Conservation (phyloP, 2,329 filamentous ascomycete genomes). For the Paramyrothecium roridum region DNA sequence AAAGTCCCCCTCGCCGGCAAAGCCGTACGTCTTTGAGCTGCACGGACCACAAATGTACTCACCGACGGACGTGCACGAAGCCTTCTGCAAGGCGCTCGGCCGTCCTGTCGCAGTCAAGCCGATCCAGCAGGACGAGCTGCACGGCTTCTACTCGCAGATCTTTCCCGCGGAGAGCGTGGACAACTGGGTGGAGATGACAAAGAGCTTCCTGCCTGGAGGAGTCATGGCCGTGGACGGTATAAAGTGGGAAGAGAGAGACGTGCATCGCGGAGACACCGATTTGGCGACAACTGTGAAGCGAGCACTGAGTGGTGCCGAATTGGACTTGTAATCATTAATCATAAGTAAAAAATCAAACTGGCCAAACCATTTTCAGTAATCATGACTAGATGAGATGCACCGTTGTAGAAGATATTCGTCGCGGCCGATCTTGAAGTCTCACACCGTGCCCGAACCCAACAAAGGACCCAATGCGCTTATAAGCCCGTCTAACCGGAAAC, state of each 20-base stretch:
- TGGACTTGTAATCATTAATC: background rate
- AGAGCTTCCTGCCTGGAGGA: slow-evolving; percentile 22
- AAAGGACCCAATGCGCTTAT: background rate
- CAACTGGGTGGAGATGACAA: slow-evolving; percentile 26
- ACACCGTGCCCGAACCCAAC: background rate
- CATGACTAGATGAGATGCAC: slow-evolving; percentile 3
- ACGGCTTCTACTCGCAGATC: slow-evolving; percentile 12
- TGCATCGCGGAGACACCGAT: slow-evolving; percentile 16
- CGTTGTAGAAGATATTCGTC: background rate
- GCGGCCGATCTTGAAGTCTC: background rate
- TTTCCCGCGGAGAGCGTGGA: slow-evolving; percentile 18
- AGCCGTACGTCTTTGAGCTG: slow-evolving; percentile 26
- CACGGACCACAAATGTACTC: slow-evolving; percentile 24
- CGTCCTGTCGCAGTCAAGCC: slow-evolving; percentile 20
- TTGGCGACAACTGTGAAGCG: slow-evolving; percentile 12
- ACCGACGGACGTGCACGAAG: slow-evolving; percentile 22
- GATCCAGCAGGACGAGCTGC: slow-evolving; percentile 19
- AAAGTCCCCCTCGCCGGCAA: slow-evolving; percentile 9
- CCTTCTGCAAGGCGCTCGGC: slow-evolving; percentile 20
- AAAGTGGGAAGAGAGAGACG: slow-evolving; percentile 5
- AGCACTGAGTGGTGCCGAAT: background rate
- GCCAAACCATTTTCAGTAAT: slow-evolving; percentile 1
- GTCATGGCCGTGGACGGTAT: slow-evolving; percentile 12
- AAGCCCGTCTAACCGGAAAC: background rate
- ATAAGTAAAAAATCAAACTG: background rate